Percentiles rank a stretch among this genome's conserved stretches.
phyloP scores from a whole-genome alignment of 2,329 filamentous ascomycete genomes.

The Metarhizium sp. region DNA sequence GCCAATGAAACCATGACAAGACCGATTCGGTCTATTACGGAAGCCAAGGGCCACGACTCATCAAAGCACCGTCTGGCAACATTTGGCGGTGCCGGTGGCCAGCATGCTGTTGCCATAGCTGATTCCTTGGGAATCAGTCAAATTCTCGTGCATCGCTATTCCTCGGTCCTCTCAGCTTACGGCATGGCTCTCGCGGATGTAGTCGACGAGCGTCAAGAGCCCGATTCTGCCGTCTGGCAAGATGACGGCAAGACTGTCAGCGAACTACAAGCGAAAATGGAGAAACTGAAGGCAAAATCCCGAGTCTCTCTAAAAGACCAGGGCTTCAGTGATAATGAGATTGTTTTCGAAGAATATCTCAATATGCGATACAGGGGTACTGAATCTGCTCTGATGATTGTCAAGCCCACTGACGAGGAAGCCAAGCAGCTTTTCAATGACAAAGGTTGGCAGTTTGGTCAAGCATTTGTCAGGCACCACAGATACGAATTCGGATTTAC shows the following conservation, averaged over 20 bases:
- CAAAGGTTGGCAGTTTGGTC: conserved; percentile 72
- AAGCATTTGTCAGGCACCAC: conserved; percentile 79
- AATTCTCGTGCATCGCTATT: conserved; percentile 34
- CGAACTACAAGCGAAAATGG: conserved; percentile 64
- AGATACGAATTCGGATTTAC: conserved; percentile 92
- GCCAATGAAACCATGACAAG: conserved; percentile 26
- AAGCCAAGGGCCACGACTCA: conserved; percentile 25
- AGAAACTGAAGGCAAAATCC: conserved; percentile 70
- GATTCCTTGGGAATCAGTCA: conserved; percentile 31
- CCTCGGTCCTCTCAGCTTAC: conserved; percentile 35
- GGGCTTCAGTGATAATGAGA: conserved; percentile 65
- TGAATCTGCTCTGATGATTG: conserved; percentile 82
- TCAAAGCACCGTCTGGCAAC: conserved; percentile 25
- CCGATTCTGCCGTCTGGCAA: conserved; percentile 54
- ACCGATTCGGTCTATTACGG: conserved; percentile 25
- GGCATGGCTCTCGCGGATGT: conserved; percentile 36
- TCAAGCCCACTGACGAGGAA: conserved; percentile 60
- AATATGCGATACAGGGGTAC: conserved; percentile 91
- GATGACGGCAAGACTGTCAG: conserved; percentile 47
- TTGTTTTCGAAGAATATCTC: conserved; percentile 83
- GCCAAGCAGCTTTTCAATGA: conserved; percentile 48
- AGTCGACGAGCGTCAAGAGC: conserved; percentile 66
- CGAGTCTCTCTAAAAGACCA: conserved; percentile 59
- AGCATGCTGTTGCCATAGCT: conserved; percentile 35
- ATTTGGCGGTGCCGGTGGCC: conserved; percentile 30